Conservation (phyloP, 2,329 filamentous ascomycete genomes). For the Fusarium udum region DNA sequence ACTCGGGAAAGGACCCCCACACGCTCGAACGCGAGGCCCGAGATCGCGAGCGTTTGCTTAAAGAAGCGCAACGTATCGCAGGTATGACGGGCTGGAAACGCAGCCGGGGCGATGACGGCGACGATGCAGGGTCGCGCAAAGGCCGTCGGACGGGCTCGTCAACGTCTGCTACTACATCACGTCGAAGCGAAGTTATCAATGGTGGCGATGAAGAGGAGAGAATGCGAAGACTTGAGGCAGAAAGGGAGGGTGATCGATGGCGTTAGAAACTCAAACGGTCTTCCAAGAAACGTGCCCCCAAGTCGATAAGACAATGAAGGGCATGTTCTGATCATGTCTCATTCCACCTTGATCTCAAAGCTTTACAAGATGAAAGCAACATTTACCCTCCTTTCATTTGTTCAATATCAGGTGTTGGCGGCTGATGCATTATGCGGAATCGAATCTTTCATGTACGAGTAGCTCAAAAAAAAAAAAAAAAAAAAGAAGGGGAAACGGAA, state of each 20-base stretch:
- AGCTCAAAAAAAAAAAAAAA: conserved; percentile 23
- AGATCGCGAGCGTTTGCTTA: conserved; percentile 71
- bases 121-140: conserved; percentile 53
- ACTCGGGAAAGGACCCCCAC: conserved; percentile 57
- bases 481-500: background rate
- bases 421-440: conserved; percentile 8
- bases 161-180: conserved; percentile 41
- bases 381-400: background rate
- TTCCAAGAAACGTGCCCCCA: conserved; percentile 4
- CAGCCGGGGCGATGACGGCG: conserved; percentile 55
- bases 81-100: conserved; percentile 62
- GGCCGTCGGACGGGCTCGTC: conserved; percentile 50
- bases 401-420: conserved; percentile 18
- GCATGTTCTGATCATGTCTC: background rate
- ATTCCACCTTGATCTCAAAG: background rate
- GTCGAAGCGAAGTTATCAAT: conserved; percentile 59
- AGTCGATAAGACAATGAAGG: conserved; percentile 14
- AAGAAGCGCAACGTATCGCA: conserved; percentile 73
- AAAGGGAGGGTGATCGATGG: conserved; percentile 66
- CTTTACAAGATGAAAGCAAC: background rate
- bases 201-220: conserved; percentile 62
- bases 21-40: conserved; percentile 74
- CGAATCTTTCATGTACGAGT: conserved; percentile 19
- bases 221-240: conserved; percentile 65
- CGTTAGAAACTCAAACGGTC: conserved; percentile 43